Conservation (phyloP, 306 rosid species). For the Geum urbanum region DNA sequence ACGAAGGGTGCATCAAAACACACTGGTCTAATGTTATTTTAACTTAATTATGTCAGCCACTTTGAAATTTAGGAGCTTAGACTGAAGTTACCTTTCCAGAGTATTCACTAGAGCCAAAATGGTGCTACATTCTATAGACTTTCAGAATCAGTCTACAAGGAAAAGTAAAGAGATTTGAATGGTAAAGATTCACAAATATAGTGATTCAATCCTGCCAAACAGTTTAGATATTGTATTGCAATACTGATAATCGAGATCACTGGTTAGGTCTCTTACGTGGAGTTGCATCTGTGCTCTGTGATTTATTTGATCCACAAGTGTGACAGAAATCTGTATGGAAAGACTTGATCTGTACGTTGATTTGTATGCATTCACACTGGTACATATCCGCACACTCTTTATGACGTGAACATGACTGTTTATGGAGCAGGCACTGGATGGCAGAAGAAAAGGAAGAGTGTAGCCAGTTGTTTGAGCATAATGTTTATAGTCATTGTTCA, state of each 20-base stretch:
- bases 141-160: background rate
- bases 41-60: background rate
- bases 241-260: background rate
- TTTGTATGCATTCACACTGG: background rate
- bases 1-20: background rate
- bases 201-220: background rate
- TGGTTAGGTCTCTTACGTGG: background rate
- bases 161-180: background rate
- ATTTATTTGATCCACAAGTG: background rate
- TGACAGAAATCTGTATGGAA: background rate
- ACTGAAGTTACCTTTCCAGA: background rate
- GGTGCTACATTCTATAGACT: background rate
- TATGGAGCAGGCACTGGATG: constrained; percentile 47
- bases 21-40: background rate
- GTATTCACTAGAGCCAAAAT: background rate
- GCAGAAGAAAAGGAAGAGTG: constrained; percentile 48
- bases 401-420: background rate
- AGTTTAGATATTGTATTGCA: background rate
- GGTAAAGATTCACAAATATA: background rate
- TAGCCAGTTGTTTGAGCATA: constrained; percentile 18
- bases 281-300: background rate
- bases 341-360: background rate
- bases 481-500: constrained; percentile 27
- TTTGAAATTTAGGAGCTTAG: background rate
- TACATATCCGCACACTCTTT: background rate